These are phyloP conservation scores for Geotrichum restrictum DNA, from an alignment of 1,139 yeast genomes.

Conservation along the genomic window DNA sequence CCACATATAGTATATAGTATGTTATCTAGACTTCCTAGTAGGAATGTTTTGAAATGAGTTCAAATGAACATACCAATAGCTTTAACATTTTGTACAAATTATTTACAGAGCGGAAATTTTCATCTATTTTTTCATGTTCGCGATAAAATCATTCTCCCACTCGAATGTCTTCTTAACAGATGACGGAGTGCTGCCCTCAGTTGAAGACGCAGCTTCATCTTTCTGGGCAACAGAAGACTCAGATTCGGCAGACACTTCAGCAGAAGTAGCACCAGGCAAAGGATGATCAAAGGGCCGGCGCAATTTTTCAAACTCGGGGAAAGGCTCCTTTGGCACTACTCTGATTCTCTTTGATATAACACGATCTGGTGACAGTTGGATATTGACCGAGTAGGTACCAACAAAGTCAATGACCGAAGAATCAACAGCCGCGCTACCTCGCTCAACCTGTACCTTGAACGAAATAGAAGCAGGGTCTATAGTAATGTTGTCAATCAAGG, in stretches of 20 bases:
- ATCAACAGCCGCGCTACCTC: constrained; percentile 7
- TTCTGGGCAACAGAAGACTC: constrained; percentile 11
- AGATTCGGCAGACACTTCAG: constrained; percentile 12
- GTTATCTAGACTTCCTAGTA: too few relatives aligned
- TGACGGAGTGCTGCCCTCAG: constrained; percentile 12
- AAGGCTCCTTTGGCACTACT: constrained; percentile 17
- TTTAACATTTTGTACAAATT: too few relatives aligned
- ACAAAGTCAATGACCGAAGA: constrained; percentile 24
- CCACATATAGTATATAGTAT: too few relatives aligned
- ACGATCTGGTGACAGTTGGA: constrained; percentile 22
- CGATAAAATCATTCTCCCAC: constrained; percentile 34
- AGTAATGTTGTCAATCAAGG: constrained; percentile 4
- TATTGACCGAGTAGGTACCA: constrained; percentile 23
- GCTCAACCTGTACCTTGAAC: constrained; percentile 6
- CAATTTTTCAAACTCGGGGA: constrained; percentile 15
- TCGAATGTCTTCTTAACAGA: constrained; percentile 26
- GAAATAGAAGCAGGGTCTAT: constrained; percentile 11
- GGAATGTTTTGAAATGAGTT: too few relatives aligned
- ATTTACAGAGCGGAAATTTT: too few relatives aligned
- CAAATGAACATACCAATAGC: too few relatives aligned
- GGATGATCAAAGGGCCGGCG: constrained; percentile 23
- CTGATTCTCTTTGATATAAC: constrained; percentile 19
- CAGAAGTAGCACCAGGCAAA: constrained; percentile 17
- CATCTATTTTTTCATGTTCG: constrained; percentile 15
- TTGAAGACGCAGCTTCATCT: constrained; percentile 15